Percentiles rank a stretch among this genome's conserved stretches.
phyloP scores from a whole-genome alignment of 2,329 filamentous ascomycete species.

The Alternaria arborescens region DNA sequence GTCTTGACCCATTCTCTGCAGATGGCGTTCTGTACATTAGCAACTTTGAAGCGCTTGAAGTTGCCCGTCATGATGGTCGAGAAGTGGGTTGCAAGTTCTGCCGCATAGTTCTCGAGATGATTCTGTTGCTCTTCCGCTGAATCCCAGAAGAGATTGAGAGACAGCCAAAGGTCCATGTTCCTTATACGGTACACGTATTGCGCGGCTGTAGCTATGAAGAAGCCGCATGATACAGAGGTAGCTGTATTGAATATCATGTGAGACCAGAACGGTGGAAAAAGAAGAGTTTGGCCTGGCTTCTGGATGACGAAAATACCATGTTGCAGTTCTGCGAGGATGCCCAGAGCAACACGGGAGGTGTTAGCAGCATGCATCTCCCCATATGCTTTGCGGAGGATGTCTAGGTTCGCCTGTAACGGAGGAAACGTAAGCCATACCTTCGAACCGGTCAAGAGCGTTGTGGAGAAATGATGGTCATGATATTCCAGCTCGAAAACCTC shows the following conservation, averaged over 20 bases:
- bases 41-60: constrained; percentile 10
- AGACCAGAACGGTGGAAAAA: constrained; percentile 23
- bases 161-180: constrained; percentile 3
- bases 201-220: constrained; percentile 11
- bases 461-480: constrained; percentile 13
- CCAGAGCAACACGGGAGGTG: not conserved
- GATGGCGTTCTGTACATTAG: constrained; percentile 1
- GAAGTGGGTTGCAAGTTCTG: constrained; percentile 11
- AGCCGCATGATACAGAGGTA: constrained; percentile 15
- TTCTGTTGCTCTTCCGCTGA: not conserved
- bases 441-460: constrained; percentile 17
- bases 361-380: not conserved
- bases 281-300: constrained; percentile 13
- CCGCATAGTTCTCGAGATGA: constrained; percentile 2
- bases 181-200: constrained; percentile 12
- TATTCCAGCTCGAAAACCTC: constrained; percentile 20
- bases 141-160: constrained; percentile 5
- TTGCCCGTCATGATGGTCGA: constrained; percentile 1
- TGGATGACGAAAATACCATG: constrained; percentile 26
- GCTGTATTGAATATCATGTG: constrained; percentile 7
- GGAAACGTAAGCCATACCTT: constrained; percentile 22
- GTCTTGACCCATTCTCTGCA: constrained; percentile 4
- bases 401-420: constrained; percentile 7
- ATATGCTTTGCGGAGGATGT: not conserved
- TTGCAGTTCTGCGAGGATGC: constrained; percentile 2